Conservation (phyloP, 148 eudicot genomes). For the Vaccinium myrtillus region DNA sequence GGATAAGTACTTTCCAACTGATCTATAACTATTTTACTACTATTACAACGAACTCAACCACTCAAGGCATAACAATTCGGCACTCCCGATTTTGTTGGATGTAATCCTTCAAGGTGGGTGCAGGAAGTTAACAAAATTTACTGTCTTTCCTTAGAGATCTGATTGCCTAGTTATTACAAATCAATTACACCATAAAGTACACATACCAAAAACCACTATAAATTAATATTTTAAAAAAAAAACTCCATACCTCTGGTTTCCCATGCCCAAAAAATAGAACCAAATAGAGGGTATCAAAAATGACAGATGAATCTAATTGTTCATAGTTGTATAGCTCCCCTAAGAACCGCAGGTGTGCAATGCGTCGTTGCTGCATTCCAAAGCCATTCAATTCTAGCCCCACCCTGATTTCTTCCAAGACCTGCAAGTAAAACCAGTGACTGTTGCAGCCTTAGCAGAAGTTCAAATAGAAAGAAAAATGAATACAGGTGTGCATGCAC, state of each 20-base stretch:
- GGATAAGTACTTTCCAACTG: no score
- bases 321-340: slow-evolving; percentile 97
- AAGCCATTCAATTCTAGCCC: slow-evolving; percentile 91
- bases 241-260: slow-evolving; percentile 69
- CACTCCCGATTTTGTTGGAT: not conserved
- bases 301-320: slow-evolving; percentile 88
- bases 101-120: not conserved
- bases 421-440: slow-evolving; percentile 47
- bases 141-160: not conserved
- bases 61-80: not conserved
- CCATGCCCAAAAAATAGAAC: slow-evolving; percentile 91
- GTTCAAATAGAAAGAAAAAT: not conserved
- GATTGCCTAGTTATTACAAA: not conserved
- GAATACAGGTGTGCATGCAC: not conserved
- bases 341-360: slow-evolving; percentile 94
- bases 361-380: slow-evolving; percentile 88
- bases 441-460: not conserved
- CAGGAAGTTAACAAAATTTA: not conserved
- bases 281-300: slow-evolving; percentile 88
- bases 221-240: not conserved
- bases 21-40: no score
- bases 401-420: slow-evolving; percentile 83
- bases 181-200: not conserved
- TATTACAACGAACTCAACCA: not conserved
- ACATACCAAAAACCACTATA: not conserved